Percentiles rank a stretch among this genome's conserved stretches.
phyloP scores from a whole-genome alignment of 305 asterid genomes.

The Solanum hybrid region DNA sequence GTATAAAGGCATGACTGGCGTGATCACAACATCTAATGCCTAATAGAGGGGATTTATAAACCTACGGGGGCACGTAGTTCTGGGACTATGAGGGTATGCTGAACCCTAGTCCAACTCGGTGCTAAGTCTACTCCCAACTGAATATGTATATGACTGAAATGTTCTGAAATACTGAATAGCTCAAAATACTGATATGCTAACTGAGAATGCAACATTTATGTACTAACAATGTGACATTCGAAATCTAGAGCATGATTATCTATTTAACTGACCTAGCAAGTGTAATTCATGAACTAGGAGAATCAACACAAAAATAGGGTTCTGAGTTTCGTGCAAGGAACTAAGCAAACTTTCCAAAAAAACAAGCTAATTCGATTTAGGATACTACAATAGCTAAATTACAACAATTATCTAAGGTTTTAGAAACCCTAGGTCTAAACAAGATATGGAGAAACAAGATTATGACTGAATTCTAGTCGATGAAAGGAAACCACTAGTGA shows the following conservation, averaged over 20 bases:
- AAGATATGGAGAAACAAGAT: background rate
- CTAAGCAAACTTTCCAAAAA: background rate
- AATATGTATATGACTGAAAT: background rate
- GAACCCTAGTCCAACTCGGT: background rate
- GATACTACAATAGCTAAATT: background rate
- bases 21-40: background rate
- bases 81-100: background rate
- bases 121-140: background rate
- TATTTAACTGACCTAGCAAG: background rate
- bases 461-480: background rate
- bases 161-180: background rate
- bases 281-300: background rate
- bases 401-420: background rate
- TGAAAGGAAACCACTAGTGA: background rate
- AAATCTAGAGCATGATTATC: background rate
- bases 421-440: background rate
- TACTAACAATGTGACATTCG: background rate
- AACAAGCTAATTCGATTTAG: background rate
- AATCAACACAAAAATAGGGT: background rate
- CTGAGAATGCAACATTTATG: background rate
- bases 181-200: background rate
- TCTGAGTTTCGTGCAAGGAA: background rate
- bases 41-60: background rate
- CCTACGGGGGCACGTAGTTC: background rate
- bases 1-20: background rate